Percentiles rank a stretch among this genome's conserved stretches.
Conservation (phyloP, 2,329 filamentous ascomycete genomes). For the Pleoardoris graminearum region DNA sequence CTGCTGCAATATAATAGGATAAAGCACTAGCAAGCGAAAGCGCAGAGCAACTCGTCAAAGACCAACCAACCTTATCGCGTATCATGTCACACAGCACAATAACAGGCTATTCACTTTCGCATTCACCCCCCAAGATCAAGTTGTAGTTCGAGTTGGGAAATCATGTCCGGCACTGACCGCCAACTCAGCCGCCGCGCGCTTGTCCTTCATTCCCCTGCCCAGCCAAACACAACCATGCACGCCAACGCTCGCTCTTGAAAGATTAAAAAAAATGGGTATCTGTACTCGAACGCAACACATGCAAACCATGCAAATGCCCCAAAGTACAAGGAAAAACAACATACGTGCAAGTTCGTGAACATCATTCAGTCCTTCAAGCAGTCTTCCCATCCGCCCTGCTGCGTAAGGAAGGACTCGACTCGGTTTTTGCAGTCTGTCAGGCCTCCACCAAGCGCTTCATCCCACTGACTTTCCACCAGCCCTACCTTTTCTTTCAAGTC, state of each 20-base stretch:
- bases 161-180: slow-evolving; percentile 6
- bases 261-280: slow-evolving; percentile 40
- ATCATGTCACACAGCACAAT: not conserved
- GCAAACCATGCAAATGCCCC: slow-evolving; percentile 18
- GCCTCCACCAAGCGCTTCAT: slow-evolving; percentile 77
- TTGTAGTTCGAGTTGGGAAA: not conserved
- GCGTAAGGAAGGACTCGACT: slow-evolving; percentile 72
- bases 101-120: not conserved
- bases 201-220: slow-evolving; percentile 4
- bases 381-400: slow-evolving; percentile 88
- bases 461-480: slow-evolving; percentile 89
- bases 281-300: slow-evolving; percentile 30
- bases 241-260: slow-evolving; percentile 13
- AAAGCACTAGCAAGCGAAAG: not conserved
- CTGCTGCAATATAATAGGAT: not conserved
- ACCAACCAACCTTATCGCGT: too few relatives aligned
- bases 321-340: not conserved
- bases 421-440: slow-evolving; percentile 73
- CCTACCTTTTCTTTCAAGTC: slow-evolving; percentile 93
- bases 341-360: not conserved
- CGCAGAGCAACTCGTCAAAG: too few relatives aligned
- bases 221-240: slow-evolving; percentile 5
- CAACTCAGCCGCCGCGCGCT: slow-evolving; percentile 1
- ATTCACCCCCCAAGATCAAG: slow-evolving; percentile 1
- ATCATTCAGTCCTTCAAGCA: slow-evolving; percentile 46